Percentiles rank a stretch among this genome's conserved stretches.
These are phyloP conservation scores for Mallotus japonicus DNA, from an alignment of 441 rosid genomes.

Conservation along the genomic window DNA sequence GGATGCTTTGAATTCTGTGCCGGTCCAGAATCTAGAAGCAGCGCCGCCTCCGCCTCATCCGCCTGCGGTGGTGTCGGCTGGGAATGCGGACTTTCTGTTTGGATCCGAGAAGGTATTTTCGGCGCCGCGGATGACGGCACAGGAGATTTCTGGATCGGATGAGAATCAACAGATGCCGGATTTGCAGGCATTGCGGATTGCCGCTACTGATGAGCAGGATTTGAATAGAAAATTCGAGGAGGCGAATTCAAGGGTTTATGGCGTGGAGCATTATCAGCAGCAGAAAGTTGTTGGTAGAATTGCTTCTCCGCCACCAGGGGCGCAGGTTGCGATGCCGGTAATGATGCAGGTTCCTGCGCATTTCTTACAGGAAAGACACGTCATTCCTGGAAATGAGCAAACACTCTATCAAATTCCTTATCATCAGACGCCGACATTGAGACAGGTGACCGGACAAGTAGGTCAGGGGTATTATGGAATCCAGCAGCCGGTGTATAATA, in stretches of 20 bases:
- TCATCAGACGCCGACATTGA: conserved; percentile 33
- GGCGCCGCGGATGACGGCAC: background rate
- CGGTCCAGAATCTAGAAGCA: conserved; percentile 21
- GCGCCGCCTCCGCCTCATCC: conserved; percentile 27
- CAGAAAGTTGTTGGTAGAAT: conserved; percentile 40
- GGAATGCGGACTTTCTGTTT: conserved; percentile 46
- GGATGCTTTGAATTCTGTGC: conserved; percentile 50
- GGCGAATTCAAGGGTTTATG: conserved; percentile 23
- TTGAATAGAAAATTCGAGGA: conserved; percentile 30
- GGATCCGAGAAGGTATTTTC: conserved; percentile 46
- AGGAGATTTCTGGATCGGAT: background rate
- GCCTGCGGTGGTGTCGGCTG: conserved; percentile 17
- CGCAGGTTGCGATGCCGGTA: conserved; percentile 29
- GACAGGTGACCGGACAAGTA: conserved; percentile 34
- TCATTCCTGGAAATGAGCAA: conserved; percentile 37
- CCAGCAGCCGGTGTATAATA: conserved; percentile 39
- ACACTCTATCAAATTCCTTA: conserved; percentile 41
- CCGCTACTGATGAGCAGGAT: conserved; percentile 30
- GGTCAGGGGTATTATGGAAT: conserved; percentile 44
- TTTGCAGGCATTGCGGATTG: conserved; percentile 37
- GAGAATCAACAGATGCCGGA: conserved; percentile 42
- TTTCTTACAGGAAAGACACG: conserved; percentile 38
- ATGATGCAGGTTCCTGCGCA: conserved; percentile 35
- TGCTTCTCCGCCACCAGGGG: conserved; percentile 23
- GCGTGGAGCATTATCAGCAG: conserved; percentile 31